Conservation (phyloP, 169 alveolate species). For the Plasmodium cynomolgi region DNA sequence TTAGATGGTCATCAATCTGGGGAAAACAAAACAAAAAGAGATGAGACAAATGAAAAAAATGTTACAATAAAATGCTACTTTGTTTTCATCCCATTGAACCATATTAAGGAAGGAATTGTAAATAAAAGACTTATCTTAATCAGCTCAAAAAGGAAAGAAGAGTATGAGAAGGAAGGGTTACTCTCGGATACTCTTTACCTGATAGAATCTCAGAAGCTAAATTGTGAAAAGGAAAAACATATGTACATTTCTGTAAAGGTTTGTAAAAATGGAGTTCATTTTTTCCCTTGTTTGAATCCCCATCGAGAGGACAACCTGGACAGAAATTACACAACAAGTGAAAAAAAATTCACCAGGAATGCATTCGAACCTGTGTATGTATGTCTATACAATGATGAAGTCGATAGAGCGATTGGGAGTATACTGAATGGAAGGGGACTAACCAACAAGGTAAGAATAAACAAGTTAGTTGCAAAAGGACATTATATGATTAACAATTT, state of each 20-base stretch:
- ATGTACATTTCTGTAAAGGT: constrained; percentile 34
- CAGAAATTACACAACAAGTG: neutral
- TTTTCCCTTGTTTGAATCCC: neutral
- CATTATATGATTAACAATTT: constrained; percentile 18
- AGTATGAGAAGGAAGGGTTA: constrained; percentile 39
- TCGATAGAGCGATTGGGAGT: constrained; percentile 30
- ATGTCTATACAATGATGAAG: constrained; percentile 47
- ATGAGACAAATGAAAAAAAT: neutral
- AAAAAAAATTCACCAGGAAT: neutral
- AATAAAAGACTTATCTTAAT: constrained; percentile 46
- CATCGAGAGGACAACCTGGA: neutral
- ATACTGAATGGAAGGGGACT: constrained; percentile 17
- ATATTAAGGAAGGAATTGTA: constrained; percentile 21
- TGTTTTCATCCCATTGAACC: constrained; percentile 28
- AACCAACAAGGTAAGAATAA: constrained; percentile 21
- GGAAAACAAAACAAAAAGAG: neutral
- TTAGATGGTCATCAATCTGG: neutral
- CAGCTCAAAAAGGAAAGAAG: constrained; percentile 22
- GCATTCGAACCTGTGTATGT: constrained; percentile 43
- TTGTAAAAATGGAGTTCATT: constrained; percentile 52
- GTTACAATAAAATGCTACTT: constrained; percentile 22
- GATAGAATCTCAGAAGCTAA: constrained; percentile 25
- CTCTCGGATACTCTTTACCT: constrained; percentile 47
- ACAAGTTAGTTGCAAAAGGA: constrained; percentile 10
- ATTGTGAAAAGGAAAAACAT: constrained; percentile 29